Percentiles rank a stretch among this genome's conserved stretches.
Conservation (phyloP, 257 asterid genomes). For the Salvia rosmarinus region DNA sequence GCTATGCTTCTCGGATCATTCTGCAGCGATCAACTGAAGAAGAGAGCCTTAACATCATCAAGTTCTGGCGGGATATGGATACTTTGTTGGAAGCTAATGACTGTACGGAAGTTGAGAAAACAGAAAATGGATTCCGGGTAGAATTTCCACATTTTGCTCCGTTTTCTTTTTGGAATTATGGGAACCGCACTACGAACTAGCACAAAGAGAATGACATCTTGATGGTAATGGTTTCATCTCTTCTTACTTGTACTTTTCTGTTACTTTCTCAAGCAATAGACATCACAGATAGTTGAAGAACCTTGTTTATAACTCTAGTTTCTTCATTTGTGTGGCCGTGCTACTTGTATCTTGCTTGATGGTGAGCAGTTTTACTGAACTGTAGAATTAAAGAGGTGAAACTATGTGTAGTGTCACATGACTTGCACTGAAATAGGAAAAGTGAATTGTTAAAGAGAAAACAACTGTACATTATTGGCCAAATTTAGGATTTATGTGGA, state of each 20-base stretch:
- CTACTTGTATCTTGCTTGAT: not conserved
- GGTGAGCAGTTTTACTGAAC: too few relatives aligned
- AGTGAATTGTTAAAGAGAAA: too few relatives aligned
- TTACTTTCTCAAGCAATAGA: not conserved
- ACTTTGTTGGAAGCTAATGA: conserved; percentile 52
- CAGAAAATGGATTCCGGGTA: conserved; percentile 28
- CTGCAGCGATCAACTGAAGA: conserved; percentile 92
- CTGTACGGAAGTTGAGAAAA: conserved; percentile 25
- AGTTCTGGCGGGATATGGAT: conserved; percentile 82
- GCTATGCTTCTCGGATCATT: conserved; percentile 75
- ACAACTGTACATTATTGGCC: too few relatives aligned
- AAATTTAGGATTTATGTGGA: too few relatives aligned
- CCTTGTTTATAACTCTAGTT: not conserved
- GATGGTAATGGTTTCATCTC: conserved; percentile 29
- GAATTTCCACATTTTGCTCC: conserved; percentile 45
- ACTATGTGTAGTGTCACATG: too few relatives aligned
- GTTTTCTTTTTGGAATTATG: conserved; percentile 41
- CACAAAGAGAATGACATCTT: not conserved
- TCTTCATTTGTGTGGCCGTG: not conserved
- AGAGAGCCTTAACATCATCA: conserved; percentile 84
- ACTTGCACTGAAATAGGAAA: too few relatives aligned
- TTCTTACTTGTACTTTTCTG: not conserved
- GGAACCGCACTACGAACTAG: conserved; percentile 27
- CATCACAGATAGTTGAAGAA: not conserved
- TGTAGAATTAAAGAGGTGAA: too few relatives aligned